Percentiles rank a stretch among this genome's conserved stretches.
These are phyloP conservation scores for Phytophthora idaei DNA, from an alignment of 352 stramenopile species.

Conservation along the genomic window DNA sequence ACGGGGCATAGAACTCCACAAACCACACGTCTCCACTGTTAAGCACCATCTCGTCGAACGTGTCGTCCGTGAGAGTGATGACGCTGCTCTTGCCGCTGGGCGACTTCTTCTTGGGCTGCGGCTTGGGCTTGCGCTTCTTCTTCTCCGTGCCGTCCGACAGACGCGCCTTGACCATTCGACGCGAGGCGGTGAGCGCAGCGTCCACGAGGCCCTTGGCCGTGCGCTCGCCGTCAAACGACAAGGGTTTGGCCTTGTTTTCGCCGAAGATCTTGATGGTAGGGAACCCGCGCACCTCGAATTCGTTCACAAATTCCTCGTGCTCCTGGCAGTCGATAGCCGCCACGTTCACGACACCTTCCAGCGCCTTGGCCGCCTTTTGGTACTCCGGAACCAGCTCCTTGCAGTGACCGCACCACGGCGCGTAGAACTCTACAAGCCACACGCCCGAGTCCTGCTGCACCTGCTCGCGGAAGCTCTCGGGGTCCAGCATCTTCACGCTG, in stretches of 20 bases:
- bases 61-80: conserved; percentile 90
- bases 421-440: conserved; percentile 96
- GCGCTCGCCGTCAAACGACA: conserved; percentile 80
- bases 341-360: conserved; percentile 91
- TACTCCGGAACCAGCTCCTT: conserved; percentile 93
- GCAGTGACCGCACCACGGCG: conserved; percentile 96
- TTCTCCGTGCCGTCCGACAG: conserved; percentile 65
- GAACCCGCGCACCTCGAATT: conserved; percentile 92
- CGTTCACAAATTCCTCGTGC: conserved; percentile 80
- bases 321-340: conserved; percentile 85
- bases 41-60: conserved; percentile 91
- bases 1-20: conserved; percentile 93
- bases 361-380: conserved; percentile 89
- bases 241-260: conserved; percentile 78
- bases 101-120: conserved; percentile 53
- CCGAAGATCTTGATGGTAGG: conserved; percentile 95
- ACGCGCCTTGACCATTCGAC: conserved; percentile 81
- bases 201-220: conserved; percentile 87
- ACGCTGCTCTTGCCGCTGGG: conserved; percentile 69
- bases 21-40: conserved; percentile 92
- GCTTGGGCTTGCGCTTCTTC: conserved; percentile 44
- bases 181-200: conserved; percentile 70
- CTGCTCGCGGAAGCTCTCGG: conserved; percentile 70
- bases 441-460: conserved; percentile 77
- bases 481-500: conserved; percentile 73